Conservation (phyloP, 768 basidiomycete species). For the Suillus spraguei region DNA sequence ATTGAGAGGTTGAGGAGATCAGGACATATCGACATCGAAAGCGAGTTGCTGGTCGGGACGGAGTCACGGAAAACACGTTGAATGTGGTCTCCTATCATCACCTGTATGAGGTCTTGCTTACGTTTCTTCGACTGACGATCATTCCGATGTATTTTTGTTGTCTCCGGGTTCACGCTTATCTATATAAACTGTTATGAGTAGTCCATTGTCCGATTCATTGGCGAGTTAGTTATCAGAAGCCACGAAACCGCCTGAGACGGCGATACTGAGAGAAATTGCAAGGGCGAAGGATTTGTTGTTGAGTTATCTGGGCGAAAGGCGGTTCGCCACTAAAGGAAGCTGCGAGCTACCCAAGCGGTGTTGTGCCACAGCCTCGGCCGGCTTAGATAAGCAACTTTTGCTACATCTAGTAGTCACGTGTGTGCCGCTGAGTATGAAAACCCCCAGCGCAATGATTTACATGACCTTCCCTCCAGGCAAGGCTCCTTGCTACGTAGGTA, state of each 20-base stretch:
- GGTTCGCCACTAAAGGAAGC: no score
- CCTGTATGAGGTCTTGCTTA: neutral
- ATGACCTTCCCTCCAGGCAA: no score
- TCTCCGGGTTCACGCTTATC: neutral
- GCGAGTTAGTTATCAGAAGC: neutral
- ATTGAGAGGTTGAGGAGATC: conserved; percentile 65
- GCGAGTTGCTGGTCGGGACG: conserved; percentile 37
- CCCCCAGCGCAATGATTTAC: no score
- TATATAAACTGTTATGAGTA: neutral
- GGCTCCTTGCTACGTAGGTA: neutral
- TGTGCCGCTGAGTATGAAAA: neutral
- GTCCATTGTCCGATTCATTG: neutral
- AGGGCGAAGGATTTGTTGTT: no score
- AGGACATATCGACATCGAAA: conserved; percentile 60
- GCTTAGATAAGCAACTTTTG: no score
- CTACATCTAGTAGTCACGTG: neutral
- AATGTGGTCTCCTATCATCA: neutral
- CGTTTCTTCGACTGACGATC: neutral
- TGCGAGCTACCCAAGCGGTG: no score
- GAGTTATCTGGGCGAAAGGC: no score
- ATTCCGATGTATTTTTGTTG: neutral
- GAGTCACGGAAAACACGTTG: conserved; percentile 17
- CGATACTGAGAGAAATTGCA: no score
- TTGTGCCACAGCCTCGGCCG: no score
- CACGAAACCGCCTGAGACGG: neutral